Base-by-base conservation (phyloP, 2,329 filamentous ascomycete species). In the Mollisia scopiformis region DNA sequence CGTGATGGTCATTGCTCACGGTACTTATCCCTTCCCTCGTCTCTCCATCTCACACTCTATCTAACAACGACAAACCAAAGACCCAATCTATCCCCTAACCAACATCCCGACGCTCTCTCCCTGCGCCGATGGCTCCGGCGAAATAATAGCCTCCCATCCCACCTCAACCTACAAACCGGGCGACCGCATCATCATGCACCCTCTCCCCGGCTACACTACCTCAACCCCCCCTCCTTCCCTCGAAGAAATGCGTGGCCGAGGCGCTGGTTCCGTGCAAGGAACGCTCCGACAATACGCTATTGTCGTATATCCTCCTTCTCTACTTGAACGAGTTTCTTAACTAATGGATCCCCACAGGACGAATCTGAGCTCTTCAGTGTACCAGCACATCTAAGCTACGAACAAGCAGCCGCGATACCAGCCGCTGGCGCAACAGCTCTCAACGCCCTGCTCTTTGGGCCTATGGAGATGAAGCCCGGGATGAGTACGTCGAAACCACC, bases 391-490 rank as follows among this genome's bases (percentile, higher is more conserved):
- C 19, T 55, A 7, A 21, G 11, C 8, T 55, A 21, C 3, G 30
- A n/a, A 28, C 19, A 59, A 37, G 14, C 23, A 25, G 57, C 50
- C 1, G 37, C 57, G 19, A 6, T 59, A 2, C 50, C 50, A 3
- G 13, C 25, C 1, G 14, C 16, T 33, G 56, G 56, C 2, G 56
- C 30, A 2, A 58, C 56, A 10, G 56, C 56, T 2, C 27, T 52
- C 19, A 58, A 58, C 25, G 33, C 56, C 2, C 16, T 58, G 14
- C 46, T 53, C 47, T 58, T 41, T 49, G 46, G 47, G 5, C 56
- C 56, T 10, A 13, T 30, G 23, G 71, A 75, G 3, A 68, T 79
- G 60, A 75, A 73, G 3, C 74, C 75, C n/a, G 76, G 74, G 1
- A 72, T 79, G 59, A 77, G n/a, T n/a, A n/a, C n/a, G n/a, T n/a